These are phyloP conservation scores for Castanea sativa DNA, from an alignment of 306 rosid genomes.

Conservation along the genomic window DNA sequence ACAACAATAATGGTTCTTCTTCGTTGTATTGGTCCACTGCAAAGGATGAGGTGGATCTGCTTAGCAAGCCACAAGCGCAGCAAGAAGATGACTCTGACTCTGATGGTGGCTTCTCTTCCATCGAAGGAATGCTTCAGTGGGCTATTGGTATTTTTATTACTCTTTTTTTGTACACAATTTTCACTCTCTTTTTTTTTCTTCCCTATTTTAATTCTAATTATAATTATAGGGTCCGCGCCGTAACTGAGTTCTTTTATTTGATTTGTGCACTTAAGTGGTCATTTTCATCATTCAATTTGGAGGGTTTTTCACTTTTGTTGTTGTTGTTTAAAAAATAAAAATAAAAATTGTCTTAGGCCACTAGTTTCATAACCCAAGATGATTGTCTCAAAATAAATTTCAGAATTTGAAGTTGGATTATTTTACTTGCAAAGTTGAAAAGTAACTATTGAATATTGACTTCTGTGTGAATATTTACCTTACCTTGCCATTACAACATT, in stretches of 20 bases:
- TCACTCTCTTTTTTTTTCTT: not conserved
- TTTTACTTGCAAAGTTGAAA: not conserved
- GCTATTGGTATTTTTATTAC: conserved; percentile 52
- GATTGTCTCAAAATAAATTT: not conserved
- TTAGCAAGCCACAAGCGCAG: conserved; percentile 16
- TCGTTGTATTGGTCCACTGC: conserved; percentile 46
- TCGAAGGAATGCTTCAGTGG: conserved; percentile 93
- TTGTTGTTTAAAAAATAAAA: too few species aligned
- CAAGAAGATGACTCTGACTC: conserved; percentile 38
- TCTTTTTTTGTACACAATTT: too few species aligned
- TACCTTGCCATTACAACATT: not conserved
- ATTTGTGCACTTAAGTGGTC: too few species aligned
- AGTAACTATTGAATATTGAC: not conserved
- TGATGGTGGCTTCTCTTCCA: conserved; percentile 85
- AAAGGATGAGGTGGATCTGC: conserved; percentile 47
- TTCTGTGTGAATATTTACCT: not conserved
- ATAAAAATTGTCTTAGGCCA: not conserved
- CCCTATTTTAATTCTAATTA: not conserved
- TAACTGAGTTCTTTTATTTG: too few species aligned
- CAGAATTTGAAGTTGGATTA: not conserved
- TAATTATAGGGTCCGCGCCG: too few species aligned
- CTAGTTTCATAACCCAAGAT: not conserved
- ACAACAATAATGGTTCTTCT: not conserved
- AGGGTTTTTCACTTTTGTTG: not conserved
- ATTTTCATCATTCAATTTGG: not conserved